Conservation (phyloP, 1,139 yeast species). For the Yamadazyma buinensis region DNA sequence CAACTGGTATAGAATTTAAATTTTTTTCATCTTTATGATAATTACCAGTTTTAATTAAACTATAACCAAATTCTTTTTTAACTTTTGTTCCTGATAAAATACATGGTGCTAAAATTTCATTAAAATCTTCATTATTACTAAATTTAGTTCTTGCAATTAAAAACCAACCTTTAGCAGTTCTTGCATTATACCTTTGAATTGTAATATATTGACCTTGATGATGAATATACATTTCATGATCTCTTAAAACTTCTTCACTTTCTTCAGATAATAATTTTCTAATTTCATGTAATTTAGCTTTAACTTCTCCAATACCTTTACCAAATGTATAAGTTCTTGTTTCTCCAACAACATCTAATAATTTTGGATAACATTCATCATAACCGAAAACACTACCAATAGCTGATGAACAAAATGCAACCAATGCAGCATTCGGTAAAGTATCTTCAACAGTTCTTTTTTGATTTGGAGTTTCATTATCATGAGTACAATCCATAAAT, state of each 20-base stretch:
- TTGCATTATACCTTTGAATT: conserved; percentile 79
- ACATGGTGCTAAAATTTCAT: conserved; percentile 58
- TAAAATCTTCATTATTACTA: conserved; percentile 27
- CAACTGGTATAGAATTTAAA: conserved; percentile 61
- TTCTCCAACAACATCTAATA: conserved; percentile 82
- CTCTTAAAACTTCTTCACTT: conserved; percentile 59
- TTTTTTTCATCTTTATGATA: conserved; percentile 36
- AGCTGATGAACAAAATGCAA: conserved; percentile 89
- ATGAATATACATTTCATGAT: conserved; percentile 91
- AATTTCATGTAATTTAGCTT: conserved; percentile 54
- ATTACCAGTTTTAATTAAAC: conserved; percentile 54
- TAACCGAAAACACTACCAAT: conserved; percentile 93
- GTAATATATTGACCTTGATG: conserved; percentile 93
- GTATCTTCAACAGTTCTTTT: conserved; percentile 94
- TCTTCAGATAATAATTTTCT: conserved; percentile 62
- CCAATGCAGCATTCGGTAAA: conserved; percentile 90
- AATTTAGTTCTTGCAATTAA: conserved; percentile 86
- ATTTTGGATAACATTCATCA: conserved; percentile 84
- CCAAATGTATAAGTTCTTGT: conserved; percentile 55
- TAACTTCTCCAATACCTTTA: conserved; percentile 70
- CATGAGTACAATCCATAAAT: conserved; percentile 98
- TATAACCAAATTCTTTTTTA: conserved; percentile 55
- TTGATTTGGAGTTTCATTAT: conserved; percentile 84
- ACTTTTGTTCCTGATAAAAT: conserved; percentile 65
- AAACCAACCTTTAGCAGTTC: conserved; percentile 86